A percentile compares a stretch with the other conserved stretches of the same genome.
phyloP scores from a whole-genome alignment of 192 early-diverging fungal genomes.

The Coemansia umbellata region DNA sequence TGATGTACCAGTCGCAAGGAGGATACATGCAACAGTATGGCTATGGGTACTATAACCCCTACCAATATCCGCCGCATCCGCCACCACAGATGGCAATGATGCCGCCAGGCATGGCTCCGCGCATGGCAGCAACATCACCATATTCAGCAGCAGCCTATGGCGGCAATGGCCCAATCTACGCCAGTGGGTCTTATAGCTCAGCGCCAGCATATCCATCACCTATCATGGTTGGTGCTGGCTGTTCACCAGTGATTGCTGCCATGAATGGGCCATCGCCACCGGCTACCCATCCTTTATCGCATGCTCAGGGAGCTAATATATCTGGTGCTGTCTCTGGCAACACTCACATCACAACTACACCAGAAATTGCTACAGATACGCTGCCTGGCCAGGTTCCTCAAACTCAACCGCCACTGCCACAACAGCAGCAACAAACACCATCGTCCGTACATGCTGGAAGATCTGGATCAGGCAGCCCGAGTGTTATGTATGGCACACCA shows the following conservation, averaged over 20 bases:
- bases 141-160: conserved; percentile 18
- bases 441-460: conserved; percentile 6
- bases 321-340: conserved; percentile 4
- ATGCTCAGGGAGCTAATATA: conserved; percentile 4
- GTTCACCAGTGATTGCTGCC: conserved; percentile 26
- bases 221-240: conserved; percentile 22
- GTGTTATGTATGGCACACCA: conserved; percentile 29
- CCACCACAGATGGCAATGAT: conserved; percentile 34
- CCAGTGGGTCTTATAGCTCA: conserved; percentile 19
- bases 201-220: conserved; percentile 35
- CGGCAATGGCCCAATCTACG: conserved; percentile 5
- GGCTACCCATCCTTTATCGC: conserved; percentile 17
- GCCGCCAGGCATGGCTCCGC: conserved; percentile 19
- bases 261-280: conserved; percentile 16
- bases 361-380: conserved; percentile 34
- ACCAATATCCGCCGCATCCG: conserved; percentile 43
- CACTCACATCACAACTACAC: conserved; percentile 19
- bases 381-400: conserved; percentile 8
- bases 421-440: conserved; percentile 7
- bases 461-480: conserved; percentile 28
- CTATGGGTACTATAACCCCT: conserved; percentile 45
- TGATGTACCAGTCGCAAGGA: conserved; percentile 29
- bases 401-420: not conserved
- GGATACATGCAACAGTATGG: conserved; percentile 41
- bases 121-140: conserved; percentile 16